Percentiles rank a stretch among this genome's conserved stretches.
Conservation (phyloP, 495 filamentous ascomycete species). For the Xylaria scruposa region DNA sequence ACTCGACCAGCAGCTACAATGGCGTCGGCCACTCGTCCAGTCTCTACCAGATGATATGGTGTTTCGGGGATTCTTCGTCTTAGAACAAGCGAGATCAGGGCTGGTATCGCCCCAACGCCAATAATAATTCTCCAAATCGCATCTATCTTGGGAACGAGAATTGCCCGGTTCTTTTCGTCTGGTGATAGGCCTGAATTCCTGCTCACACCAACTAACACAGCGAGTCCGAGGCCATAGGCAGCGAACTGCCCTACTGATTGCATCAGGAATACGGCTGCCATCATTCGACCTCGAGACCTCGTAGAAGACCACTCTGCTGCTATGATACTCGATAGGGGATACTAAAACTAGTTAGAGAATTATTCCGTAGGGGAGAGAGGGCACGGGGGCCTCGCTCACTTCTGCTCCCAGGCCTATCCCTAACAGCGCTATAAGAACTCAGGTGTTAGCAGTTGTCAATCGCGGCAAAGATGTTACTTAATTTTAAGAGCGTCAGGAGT, state of each 20-base stretch:
- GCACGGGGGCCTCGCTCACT: constrained; percentile 23
- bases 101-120: constrained; percentile 66
- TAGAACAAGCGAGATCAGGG: constrained; percentile 62
- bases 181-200: constrained; percentile 47
- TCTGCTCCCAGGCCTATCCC: constrained; percentile 60
- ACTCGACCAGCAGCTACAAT: constrained; percentile 36
- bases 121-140: constrained; percentile 66
- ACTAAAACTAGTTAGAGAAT: constrained; percentile 26
- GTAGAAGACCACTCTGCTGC: constrained; percentile 69
- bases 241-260: constrained; percentile 71
- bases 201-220: constrained; percentile 60
- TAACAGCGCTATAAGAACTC: constrained; percentile 45
- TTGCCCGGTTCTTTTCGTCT: constrained; percentile 57
- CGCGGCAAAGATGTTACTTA: background rate
- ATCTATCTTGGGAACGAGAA: constrained; percentile 44
- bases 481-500: background rate
- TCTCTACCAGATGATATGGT: constrained; percentile 52
- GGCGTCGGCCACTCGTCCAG: constrained; percentile 31
- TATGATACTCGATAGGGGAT: constrained; percentile 60
- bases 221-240: constrained; percentile 47
- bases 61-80: constrained; percentile 69
- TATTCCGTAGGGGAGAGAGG: background rate
- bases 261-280: constrained; percentile 71
- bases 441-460: background rate
- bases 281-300: constrained; percentile 64